Evolutionary conservation across 495 filamentous ascomycete species (phyloP), one percentile per base, ranked within the genome.

Genomic region (Jackrogersella multiformis): DNA sequence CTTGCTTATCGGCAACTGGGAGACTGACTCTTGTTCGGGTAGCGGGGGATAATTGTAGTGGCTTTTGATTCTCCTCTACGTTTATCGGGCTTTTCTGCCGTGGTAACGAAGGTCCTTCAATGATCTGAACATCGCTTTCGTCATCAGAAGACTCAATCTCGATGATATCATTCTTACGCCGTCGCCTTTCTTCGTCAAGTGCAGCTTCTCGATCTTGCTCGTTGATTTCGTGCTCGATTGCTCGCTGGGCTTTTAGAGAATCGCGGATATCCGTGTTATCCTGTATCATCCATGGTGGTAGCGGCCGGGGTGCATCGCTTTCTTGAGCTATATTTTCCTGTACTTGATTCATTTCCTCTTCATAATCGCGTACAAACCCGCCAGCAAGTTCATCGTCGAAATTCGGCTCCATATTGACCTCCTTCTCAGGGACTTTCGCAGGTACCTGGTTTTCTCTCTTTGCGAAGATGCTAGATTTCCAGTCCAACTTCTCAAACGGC

Each of bases 231-330:
- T 61, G 74, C 28, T 85, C 80, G 23, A 76, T 54, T 36, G 74
- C 72, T 45, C 76, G 74, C 55, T 84, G 80, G 20, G 79, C 77
- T 62, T 78, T 77, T 45, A 88, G 69, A 30, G 81, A 78, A 10
- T 83, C 79, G 39, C 81, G 79, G 23, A 88, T 86, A 62, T 89
- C 85, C 12, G 75, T 75, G 3, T 69, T 73, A 54, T 84, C 82
- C 35, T 70, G 66, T 20, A 82, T 81, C 70, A 99, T 91, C 95
- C 95, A 99, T 4, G 95, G 94, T 1, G 95, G 95, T 28, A 97
- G 73, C 10, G 89, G 88, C 35, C 81, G 80, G 0, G 85, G 15
- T 24, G 23, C 24, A 9, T 53, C 49, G 12, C 12, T 53, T 38
- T 18, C 30, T n/a, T 53, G 30, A n/a, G 32, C 51, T 44, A 56